Base-by-base conservation (phyloP, 768 basidiomycete genomes). In the Exidia glandulosa region DNA sequence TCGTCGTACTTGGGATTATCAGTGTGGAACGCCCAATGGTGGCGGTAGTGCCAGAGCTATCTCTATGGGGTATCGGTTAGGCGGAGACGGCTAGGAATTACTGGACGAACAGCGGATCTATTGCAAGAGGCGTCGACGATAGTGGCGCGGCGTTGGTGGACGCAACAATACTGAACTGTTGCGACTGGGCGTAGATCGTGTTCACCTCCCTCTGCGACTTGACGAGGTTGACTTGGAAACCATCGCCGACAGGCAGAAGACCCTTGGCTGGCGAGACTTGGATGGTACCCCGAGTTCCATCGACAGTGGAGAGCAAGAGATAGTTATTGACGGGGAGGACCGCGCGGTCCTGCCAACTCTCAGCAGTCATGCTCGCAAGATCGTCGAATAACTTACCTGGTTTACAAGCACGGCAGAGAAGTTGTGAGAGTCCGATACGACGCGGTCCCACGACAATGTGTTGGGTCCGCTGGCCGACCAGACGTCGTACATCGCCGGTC, bases 161-260 rank as follows among this genome's bases (percentile, higher is more conserved):
- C 1, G 61, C 60, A 45, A 69, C 70, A 68, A 84, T 81, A 65
- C 68, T 72, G 71, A 92, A 94, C 59, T 81, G 68, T 30, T 59
- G 57, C 19, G 88, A 90, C 72, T 94, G 89, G 37, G 90, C 88
- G 58, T 82, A 77, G 64, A 93, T 83, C 57, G 72, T 71, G 69
- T 70, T 66, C 27, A 80, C 72, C 58, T 81, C 57, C 23, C 77
- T 59, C 2, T 76, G 62, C 63, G 80, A 76, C 64, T 75, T 66
- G 62, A 85, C 82, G 30, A 94, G 70, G 75, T 93, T 90, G 71
- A 94, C 77, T 60, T 81, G 85, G 80, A 81, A 94, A 34, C 71
- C 74, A 33, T 63, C 59, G 59, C 85, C 86, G n/a, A 69, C 52
- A 13, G 84, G 82, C 84, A 86, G 91, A 16, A 86, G 86, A 32